These are phyloP conservation scores for Rhizoctonia solani DNA, from an alignment of 1,284 basidiomycete species.

Conservation along the genomic window DNA sequence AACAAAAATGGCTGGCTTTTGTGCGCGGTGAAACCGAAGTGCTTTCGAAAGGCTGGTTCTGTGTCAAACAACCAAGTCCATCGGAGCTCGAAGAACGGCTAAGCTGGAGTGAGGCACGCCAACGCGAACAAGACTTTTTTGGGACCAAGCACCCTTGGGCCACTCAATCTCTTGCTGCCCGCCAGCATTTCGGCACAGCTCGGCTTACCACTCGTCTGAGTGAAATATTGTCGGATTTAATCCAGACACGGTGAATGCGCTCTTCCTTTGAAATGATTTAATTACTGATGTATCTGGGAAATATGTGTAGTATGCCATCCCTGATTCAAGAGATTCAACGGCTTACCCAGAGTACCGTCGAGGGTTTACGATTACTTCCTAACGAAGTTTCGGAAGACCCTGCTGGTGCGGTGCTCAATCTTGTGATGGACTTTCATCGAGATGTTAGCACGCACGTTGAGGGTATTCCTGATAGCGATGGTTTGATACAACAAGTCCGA, in stretches of 20 bases:
- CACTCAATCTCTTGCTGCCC: conserved; percentile 27
- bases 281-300: not conserved
- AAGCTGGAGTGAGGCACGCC: conserved; percentile 39
- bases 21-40: conserved; percentile 36
- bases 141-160: conserved; percentile 25
- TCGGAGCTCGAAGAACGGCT: conserved; percentile 39
- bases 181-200: conserved; percentile 31
- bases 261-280: conserved; percentile 7
- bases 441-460: conserved; percentile 36
- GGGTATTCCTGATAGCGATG: conserved; percentile 33
- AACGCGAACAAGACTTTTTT: conserved; percentile 40
- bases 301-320: conserved; percentile 4
- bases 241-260: conserved; percentile 35
- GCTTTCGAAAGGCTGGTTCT: conserved; percentile 38
- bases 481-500: conserved; percentile 30
- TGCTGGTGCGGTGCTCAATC: conserved; percentile 35
- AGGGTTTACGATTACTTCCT: conserved; percentile 27
- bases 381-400: conserved; percentile 35
- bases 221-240: conserved; percentile 37
- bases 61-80: conserved; percentile 39
- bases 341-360: not conserved
- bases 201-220: conserved; percentile 39
- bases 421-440: conserved; percentile 36
- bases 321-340: conserved; percentile 10
- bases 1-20: conserved; percentile 40